Evolutionary conservation across 352 stramenopile genomes (phyloP), one percentile per base, ranked within the genome.

Genomic region (Globisporangium acanthophoron): DNA sequence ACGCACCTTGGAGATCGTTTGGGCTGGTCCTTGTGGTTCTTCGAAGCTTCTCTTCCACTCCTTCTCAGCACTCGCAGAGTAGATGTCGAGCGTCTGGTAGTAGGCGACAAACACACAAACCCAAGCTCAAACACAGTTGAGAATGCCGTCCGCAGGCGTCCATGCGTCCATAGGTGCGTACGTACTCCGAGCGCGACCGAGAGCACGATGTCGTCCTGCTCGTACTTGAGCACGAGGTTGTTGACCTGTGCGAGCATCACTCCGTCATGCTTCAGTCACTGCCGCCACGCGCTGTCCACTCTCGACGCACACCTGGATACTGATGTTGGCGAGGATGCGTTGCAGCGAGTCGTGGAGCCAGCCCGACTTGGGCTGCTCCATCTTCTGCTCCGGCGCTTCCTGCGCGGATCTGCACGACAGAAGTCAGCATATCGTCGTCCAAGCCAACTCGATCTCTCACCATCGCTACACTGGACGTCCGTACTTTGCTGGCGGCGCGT

Each of bases 191-290:
- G 72, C 16, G 85, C 83, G 35, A 92, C 71, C 0, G 85, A 95
- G 5, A 95, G 75, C 16, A 95, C 85, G 39, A 95, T 83, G 52
- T 93, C 81, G 45, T 91, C 82, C 62, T 95, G 76, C 52, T 95
- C 83, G 58, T 93, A 95, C 61, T 95, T 95, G 39, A 95, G 75
- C 31, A 95, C 85, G 21, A 95, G 78, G 55, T 95, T 95, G 61
- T 93, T 93, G 41, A 94, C 65, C 69, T 94, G 56, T 9, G 48
- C 11, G 12, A 39, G 21, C 45, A 31, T 33, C 29, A 33, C 6
- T 15, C 48, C 40, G 7, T 16, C 40, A 11, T 6, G 6, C 6
- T 3, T 46, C 3, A 21, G 15, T 21, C 40, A 27, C 24, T 27
- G 15, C 5, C 2, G 29, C 21, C 45, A 27, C 20, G 7, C 13